Conservation (phyloP, 768 basidiomycete species). For the Coprinopsis strossmayeri region DNA sequence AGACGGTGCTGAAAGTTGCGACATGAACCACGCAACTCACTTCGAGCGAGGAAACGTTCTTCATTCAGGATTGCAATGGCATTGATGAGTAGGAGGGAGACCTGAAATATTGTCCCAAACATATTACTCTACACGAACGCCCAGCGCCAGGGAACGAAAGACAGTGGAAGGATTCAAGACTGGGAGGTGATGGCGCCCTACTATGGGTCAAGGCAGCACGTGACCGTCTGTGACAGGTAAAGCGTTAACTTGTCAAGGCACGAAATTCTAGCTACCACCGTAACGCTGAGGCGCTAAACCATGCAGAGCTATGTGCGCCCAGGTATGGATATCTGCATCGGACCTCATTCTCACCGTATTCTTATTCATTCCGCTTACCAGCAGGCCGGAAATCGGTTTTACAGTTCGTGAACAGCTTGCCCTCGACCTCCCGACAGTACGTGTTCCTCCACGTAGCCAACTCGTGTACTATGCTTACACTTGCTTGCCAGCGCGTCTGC, state of each 20-base stretch:
- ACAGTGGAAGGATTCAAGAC: no score
- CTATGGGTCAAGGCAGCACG: no score
- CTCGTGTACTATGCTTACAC: not conserved
- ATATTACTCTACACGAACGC: constrained; percentile 23
- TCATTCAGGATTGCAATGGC: constrained; percentile 94
- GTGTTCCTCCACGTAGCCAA: constrained; percentile 1
- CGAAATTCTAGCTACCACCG: not conserved
- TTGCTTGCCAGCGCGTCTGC: constrained; percentile 32
- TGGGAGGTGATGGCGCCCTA: no score
- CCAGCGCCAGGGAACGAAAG: constrained; percentile 5
- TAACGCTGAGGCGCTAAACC: constrained; percentile 5
- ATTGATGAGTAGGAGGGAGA: constrained; percentile 83
- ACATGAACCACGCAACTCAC: constrained; percentile 40
- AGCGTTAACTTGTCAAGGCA: no score
- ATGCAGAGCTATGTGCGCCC: constrained; percentile 25
- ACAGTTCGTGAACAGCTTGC: not conserved
- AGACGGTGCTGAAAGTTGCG: constrained; percentile 13
- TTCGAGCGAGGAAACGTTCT: constrained; percentile 90
- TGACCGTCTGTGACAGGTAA: not conserved
- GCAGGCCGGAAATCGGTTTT: not conserved
- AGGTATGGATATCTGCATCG: constrained; percentile 16
- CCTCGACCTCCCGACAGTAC: constrained; percentile 12
- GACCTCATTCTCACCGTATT: no score
- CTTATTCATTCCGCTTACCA: not conserved
- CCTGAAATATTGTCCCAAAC: constrained; percentile 76